Percentiles rank a stretch among this genome's conserved stretches.
Conservation (phyloP, 2,329 filamentous ascomycete genomes). For the Mollisia scopiformis region DNA sequence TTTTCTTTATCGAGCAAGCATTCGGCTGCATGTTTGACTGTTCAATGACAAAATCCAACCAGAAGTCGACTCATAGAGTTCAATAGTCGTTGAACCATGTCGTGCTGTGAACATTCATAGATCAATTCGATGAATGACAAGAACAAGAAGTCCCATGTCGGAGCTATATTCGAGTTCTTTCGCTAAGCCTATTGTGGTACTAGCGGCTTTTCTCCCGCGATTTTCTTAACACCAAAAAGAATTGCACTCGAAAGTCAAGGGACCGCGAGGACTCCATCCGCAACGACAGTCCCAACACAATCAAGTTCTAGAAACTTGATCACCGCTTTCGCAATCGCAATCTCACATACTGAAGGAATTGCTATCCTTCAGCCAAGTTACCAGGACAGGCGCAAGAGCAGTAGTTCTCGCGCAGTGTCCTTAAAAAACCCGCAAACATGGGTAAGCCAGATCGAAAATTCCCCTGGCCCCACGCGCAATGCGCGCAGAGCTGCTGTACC, state of each 20-base stretch:
- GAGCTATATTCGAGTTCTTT: too few relatives aligned
- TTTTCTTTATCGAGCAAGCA: conserved; percentile 26
- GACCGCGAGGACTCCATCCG: conserved; percentile 14
- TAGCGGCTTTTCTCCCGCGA: neutral
- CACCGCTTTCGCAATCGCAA: conserved; percentile 2
- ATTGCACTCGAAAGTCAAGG: conserved; percentile 10
- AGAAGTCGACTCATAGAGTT: neutral
- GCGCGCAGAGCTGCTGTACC: neutral
- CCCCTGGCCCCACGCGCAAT: neutral
- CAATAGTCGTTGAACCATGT: neutral
- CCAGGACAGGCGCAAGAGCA: conserved; percentile 35
- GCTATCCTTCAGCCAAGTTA: conserved; percentile 25
- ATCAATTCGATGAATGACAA: too few relatives aligned
- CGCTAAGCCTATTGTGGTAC: too few relatives aligned
- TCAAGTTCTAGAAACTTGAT: conserved; percentile 30
- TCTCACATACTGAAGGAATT: conserved; percentile 24
- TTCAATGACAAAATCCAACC: neutral
- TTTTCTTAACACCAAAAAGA: neutral
- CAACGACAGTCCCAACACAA: conserved; percentile 19
- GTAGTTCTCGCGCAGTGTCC: conserved; percentile 47
- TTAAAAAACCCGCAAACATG: conserved; percentile 60
- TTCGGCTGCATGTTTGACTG: conserved; percentile 28
- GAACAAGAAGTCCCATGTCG: too few relatives aligned
- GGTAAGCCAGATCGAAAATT: conserved; percentile 46
- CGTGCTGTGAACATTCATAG: neutral